phyloP scores from a whole-genome alignment of 371 early-diverging fungal genomes.

The Mortierella sp. region DNA sequence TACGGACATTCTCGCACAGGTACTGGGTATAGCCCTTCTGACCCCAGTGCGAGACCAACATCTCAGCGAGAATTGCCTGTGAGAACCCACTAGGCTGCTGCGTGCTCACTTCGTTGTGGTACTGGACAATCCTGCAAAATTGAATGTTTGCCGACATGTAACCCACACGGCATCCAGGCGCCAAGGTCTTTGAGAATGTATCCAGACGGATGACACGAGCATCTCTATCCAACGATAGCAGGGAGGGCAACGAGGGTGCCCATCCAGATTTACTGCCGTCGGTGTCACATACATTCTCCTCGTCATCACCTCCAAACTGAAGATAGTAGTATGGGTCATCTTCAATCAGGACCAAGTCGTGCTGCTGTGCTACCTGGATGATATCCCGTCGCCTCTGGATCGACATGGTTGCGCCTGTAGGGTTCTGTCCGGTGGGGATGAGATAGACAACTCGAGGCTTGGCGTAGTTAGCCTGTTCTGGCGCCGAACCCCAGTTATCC shows the following conservation, averaged over 20 bases:
- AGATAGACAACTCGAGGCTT: constrained; percentile 67
- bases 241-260: constrained; percentile 33
- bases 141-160: constrained; percentile 79
- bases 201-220: constrained; percentile 86
- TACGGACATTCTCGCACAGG: constrained; percentile 64
- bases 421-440: constrained; percentile 81
- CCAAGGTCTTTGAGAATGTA: constrained; percentile 83
- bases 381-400: constrained; percentile 70
- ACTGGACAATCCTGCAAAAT: constrained; percentile 73
- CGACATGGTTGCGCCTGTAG: constrained; percentile 74
- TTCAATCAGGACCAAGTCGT: constrained; percentile 77
- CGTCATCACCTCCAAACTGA: constrained; percentile 74
- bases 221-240: constrained; percentile 77
- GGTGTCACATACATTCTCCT: constrained; percentile 17
- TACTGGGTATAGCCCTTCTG: constrained; percentile 75
- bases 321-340: constrained; percentile 89
- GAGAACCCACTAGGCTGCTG: constrained; percentile 81
- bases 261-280: background rate
- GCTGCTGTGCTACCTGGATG: constrained; percentile 66
- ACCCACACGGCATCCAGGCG: constrained; percentile 82
- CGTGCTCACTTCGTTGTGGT: constrained; percentile 79
- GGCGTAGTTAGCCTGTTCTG: constrained; percentile 31
- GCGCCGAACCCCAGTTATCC: constrained; percentile 53
- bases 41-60: constrained; percentile 72
- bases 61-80: constrained; percentile 68